These are phyloP conservation scores for Tardiomyces depauwii DNA, from an alignment of 1,139 yeast species.

Conservation along the genomic window DNA sequence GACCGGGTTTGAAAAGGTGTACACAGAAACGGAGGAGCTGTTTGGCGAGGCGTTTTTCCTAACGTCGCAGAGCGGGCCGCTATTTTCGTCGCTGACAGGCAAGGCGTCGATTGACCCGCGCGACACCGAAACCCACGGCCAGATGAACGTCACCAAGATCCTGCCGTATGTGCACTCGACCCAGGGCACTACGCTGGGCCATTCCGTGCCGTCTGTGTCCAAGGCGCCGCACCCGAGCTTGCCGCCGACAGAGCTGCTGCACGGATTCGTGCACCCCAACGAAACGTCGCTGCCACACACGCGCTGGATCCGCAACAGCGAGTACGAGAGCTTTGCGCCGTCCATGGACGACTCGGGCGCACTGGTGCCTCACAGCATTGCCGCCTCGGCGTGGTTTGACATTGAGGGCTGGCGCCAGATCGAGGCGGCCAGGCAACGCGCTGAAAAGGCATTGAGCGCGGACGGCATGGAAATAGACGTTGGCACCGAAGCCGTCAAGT, in stretches of 20 bases:
- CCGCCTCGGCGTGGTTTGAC: slow-evolving; percentile 68
- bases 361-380: slow-evolving; percentile 51
- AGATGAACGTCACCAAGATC: slow-evolving; percentile 46
- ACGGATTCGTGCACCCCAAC: slow-evolving; percentile 71
- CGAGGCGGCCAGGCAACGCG: background rate
- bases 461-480: slow-evolving; percentile 8
- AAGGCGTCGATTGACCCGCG: slow-evolving; percentile 61
- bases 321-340: slow-evolving; percentile 70
- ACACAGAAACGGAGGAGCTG: slow-evolving; percentile 43
- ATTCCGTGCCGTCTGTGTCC: slow-evolving; percentile 6
- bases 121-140: slow-evolving; percentile 47
- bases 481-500: slow-evolving; percentile 3
- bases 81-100: slow-evolving; percentile 55
- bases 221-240: slow-evolving; percentile 49
- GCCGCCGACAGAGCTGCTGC: slow-evolving; percentile 57
- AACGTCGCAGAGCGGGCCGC: slow-evolving; percentile 41
- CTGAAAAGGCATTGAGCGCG: background rate
- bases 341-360: slow-evolving; percentile 57
- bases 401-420: slow-evolving; percentile 44
- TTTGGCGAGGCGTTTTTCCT: slow-evolving; percentile 56
- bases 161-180: slow-evolving; percentile 43
- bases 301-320: slow-evolving; percentile 65
- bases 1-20: slow-evolving; percentile 58
- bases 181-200: slow-evolving; percentile 16
- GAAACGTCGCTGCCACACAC: slow-evolving; percentile 78